These are phyloP conservation scores for Fusarium sp. DNA, from an alignment of 2,329 filamentous ascomycete genomes.

Conservation along the genomic window DNA sequence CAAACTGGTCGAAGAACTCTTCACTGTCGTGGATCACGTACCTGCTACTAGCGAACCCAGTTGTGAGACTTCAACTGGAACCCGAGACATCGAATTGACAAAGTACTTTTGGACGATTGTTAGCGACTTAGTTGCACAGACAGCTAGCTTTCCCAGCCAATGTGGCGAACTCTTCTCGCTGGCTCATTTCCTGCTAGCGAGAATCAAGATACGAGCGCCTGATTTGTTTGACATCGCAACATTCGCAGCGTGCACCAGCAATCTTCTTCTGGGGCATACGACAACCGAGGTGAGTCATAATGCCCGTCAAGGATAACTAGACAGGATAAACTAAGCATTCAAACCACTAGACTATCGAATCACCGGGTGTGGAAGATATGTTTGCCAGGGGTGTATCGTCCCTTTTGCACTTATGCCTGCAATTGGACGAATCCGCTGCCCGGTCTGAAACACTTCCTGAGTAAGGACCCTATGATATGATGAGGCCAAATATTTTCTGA, in stretches of 20 bases:
- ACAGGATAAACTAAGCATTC: slow-evolving; percentile 10
- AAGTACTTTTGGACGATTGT: slow-evolving; percentile 53
- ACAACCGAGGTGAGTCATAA: slow-evolving; percentile 56
- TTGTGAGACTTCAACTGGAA: not conserved
- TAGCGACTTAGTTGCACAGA: slow-evolving; percentile 53
- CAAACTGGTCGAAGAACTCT: slow-evolving; percentile 53
- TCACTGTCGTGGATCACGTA: slow-evolving; percentile 23
- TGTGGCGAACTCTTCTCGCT: slow-evolving; percentile 63
- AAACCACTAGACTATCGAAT: slow-evolving; percentile 46
- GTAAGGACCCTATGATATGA: slow-evolving; percentile 35
- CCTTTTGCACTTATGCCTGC: slow-evolving; percentile 51
- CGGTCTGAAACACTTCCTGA: slow-evolving; percentile 45
- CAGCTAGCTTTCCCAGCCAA: slow-evolving; percentile 50
- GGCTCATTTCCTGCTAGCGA: slow-evolving; percentile 57
- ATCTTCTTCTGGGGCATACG: slow-evolving; percentile 56
- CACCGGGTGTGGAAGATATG: slow-evolving; percentile 47
- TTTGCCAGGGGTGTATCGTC: slow-evolving; percentile 51
- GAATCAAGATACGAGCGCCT: slow-evolving; percentile 46
- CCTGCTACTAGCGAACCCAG: slow-evolving; percentile 2
- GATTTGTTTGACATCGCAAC: slow-evolving; percentile 50
- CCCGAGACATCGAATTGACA: slow-evolving; percentile 31
- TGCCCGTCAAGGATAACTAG: not conserved
- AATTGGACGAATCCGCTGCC: slow-evolving; percentile 47
- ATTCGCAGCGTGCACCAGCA: slow-evolving; percentile 50
- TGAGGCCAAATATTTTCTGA: slow-evolving; percentile 11